Conservation (phyloP, 2,329 filamentous ascomycete genomes). For the Rhinocladiella mackenziei region DNA sequence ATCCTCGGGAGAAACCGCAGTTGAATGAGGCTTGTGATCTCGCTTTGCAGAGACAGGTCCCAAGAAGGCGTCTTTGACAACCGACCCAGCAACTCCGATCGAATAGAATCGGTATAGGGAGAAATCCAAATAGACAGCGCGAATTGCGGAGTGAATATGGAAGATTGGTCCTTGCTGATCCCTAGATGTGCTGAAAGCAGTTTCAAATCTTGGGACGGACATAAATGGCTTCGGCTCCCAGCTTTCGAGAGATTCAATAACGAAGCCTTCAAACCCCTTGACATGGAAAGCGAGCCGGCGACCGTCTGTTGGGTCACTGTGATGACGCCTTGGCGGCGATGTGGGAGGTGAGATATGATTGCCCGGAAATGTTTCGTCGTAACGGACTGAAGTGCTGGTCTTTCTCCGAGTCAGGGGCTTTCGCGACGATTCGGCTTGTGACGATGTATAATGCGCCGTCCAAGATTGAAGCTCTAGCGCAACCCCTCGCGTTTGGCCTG, state of each 20-base stretch:
- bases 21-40: conserved; percentile 28
- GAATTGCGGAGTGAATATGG: conserved; percentile 76
- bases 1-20: too few relatives aligned
- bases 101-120: conserved; percentile 93
- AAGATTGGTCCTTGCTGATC: conserved; percentile 85
- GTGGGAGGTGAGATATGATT: conserved; percentile 49
- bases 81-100: conserved; percentile 72
- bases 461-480: conserved; percentile 83
- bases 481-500: conserved; percentile 73
- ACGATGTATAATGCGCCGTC: conserved; percentile 82
- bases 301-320: conserved; percentile 59
- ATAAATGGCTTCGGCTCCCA: conserved; percentile 84
- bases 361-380: conserved; percentile 60
- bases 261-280: conserved; percentile 80
- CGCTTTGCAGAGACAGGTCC: conserved; percentile 27
- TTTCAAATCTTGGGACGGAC: conserved; percentile 78
- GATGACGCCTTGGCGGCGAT: conserved; percentile 44
- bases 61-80: conserved; percentile 66
- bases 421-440: conserved; percentile 64
- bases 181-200: conserved; percentile 77
- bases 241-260: conserved; percentile 80
- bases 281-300: conserved; percentile 75
- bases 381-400: conserved; percentile 65
- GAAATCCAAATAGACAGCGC: conserved; percentile 77
- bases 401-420: conserved; percentile 59